Conservation (phyloP, 2,329 filamentous ascomycete genomes). For the Albophoma yamanashiensis region DNA sequence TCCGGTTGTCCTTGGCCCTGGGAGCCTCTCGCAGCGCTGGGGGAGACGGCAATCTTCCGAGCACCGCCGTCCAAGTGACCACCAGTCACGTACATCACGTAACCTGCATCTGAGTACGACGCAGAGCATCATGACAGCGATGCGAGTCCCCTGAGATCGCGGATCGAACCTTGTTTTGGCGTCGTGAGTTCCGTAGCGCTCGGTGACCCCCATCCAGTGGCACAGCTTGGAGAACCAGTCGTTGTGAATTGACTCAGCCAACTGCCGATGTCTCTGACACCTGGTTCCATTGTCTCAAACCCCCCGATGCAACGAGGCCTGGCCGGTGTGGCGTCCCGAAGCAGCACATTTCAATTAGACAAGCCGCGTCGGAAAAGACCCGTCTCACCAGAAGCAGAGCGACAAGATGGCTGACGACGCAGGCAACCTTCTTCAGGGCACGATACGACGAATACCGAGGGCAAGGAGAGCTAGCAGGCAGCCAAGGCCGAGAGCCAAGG, state of each 20-base stretch:
- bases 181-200: neutral
- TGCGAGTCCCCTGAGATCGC: neutral
- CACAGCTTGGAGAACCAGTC: neutral
- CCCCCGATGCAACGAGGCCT: neutral
- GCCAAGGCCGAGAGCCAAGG: neutral
- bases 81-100: neutral
- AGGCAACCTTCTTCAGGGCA: neutral
- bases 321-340: neutral
- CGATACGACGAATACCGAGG: neutral
- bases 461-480: neutral
- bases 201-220: neutral
- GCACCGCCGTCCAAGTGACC: neutral
- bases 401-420: neutral
- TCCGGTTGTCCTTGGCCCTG: neutral
- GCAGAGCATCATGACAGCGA: no score
- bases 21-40: neutral
- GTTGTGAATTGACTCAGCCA: neutral
- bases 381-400: neutral
- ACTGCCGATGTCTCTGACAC: neutral
- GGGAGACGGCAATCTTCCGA: neutral
- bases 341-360: neutral
- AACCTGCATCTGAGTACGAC: no score
- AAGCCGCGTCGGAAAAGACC: neutral
- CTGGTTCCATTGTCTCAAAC: neutral
- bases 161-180: neutral